phyloP scores from a whole-genome alignment of 306 rosid species.

The Chamaecrista fasciculata region DNA sequence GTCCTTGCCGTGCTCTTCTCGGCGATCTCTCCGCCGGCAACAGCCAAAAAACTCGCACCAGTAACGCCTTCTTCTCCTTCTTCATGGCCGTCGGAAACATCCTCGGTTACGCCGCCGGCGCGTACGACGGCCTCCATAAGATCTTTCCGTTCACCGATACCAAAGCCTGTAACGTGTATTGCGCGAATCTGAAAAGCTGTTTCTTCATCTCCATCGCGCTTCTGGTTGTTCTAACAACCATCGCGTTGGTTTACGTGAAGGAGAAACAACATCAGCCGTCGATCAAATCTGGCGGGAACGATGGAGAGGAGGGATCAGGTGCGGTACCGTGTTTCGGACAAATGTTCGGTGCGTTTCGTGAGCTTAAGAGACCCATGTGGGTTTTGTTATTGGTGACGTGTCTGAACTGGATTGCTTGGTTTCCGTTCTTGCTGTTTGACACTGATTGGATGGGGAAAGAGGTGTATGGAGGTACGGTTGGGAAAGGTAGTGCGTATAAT shows the following conservation, averaged over 20 bases:
- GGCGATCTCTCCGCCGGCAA: slow-evolving; percentile 43
- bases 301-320: not conserved
- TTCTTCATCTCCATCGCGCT: slow-evolving; percentile 48
- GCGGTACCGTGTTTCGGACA: slow-evolving; percentile 49
- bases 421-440: slow-evolving; percentile 77
- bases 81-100: slow-evolving; percentile 69
- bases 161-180: slow-evolving; percentile 50
- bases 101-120: slow-evolving; percentile 56
- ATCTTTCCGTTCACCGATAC: slow-evolving; percentile 48
- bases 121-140: slow-evolving; percentile 33
- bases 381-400: slow-evolving; percentile 71
- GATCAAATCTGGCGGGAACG: not conserved
- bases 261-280: not conserved
- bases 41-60: slow-evolving; percentile 29
- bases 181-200: slow-evolving; percentile 61
- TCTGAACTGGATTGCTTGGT: slow-evolving; percentile 90
- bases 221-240: slow-evolving; percentile 5
- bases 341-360: slow-evolving; percentile 52
- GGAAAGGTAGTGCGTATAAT: slow-evolving; percentile 44
- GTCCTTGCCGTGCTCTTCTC: slow-evolving; percentile 46
- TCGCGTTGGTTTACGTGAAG: slow-evolving; percentile 32
- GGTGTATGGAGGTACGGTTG: slow-evolving; percentile 75
- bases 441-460: slow-evolving; percentile 97
- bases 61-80: slow-evolving; percentile 48
- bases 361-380: slow-evolving; percentile 68